Conservation (phyloP, 108 stramenopile genomes). For the Stephanodiscus triporus region DNA sequence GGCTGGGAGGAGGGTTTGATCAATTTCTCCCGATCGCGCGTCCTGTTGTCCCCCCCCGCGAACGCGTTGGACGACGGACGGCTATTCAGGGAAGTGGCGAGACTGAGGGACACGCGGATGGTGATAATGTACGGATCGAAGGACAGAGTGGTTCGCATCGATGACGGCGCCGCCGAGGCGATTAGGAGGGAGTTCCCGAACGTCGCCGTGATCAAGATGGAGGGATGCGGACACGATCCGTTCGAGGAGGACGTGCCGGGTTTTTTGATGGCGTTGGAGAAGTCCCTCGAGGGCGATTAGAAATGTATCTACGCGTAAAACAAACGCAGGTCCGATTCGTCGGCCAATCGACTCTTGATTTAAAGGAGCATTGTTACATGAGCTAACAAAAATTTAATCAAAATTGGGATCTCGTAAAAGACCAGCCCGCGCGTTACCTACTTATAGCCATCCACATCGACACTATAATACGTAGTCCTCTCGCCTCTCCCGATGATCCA, state of each 20-base stretch:
- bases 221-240: conserved; percentile 80
- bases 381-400: too few species aligned
- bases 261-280: conserved; percentile 54
- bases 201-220: conserved; percentile 53
- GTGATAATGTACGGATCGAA: conserved; percentile 61
- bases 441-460: conserved; percentile 18
- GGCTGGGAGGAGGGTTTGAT: conserved; percentile 82
- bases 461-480: conserved; percentile 37
- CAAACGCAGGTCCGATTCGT: not conserved
- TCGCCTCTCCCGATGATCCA: conserved; percentile 39
- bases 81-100: conserved; percentile 48
- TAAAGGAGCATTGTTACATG: too few species aligned
- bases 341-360: not conserved
- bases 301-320: not conserved
- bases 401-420: too few species aligned
- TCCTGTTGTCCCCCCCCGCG: not conserved
- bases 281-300: conserved; percentile 16
- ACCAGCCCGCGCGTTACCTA: too few species aligned
- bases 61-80: conserved; percentile 46
- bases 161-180: conserved; percentile 13
- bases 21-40: conserved; percentile 57
- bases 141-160: conserved; percentile 57
- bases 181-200: conserved; percentile 37
- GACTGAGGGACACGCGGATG: conserved; percentile 52
- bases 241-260: conserved; percentile 74